Conservation (phyloP, 345 rosid genomes). For the Adansonia digitata region DNA sequence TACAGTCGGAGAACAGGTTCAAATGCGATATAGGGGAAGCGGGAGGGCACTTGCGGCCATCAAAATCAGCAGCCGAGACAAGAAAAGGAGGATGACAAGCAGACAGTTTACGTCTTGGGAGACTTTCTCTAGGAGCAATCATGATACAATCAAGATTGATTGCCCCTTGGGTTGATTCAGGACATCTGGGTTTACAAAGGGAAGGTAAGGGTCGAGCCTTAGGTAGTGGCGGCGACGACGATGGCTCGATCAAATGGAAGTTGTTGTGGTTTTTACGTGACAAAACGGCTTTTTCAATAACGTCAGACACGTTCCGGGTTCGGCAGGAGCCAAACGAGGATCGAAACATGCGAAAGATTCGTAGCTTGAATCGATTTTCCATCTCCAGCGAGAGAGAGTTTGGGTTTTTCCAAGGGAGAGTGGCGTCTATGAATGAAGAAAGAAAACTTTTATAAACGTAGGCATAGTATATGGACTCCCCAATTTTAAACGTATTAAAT, state of each 20-base stretch:
- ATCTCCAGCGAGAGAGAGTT: conserved; percentile 19
- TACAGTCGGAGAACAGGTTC: conserved; percentile 22
- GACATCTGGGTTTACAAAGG: conserved; percentile 35
- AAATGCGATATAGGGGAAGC: conserved; percentile 35
- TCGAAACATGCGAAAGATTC: conserved; percentile 58
- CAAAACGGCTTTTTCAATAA: conserved; percentile 38
- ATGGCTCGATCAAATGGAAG: conserved; percentile 11
- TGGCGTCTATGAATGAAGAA: background rate
- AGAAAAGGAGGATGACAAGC: conserved; percentile 25
- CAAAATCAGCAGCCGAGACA: background rate
- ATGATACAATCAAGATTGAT: conserved; percentile 28
- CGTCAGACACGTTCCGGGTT: conserved; percentile 52
- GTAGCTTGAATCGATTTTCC: conserved; percentile 57
- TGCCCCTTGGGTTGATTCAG: conserved; percentile 13
- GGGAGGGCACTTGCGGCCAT: conserved; percentile 34
- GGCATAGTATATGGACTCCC: too few relatives aligned
- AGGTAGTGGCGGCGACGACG: conserved; percentile 17
- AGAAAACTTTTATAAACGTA: background rate
- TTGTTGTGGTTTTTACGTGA: conserved; percentile 14
- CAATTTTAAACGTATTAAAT: too few relatives aligned
- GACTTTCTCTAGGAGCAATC: conserved; percentile 8
- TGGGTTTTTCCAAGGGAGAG: background rate
- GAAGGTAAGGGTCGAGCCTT: conserved; percentile 36
- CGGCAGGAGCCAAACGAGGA: conserved; percentile 62
- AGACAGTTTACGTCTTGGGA: conserved; percentile 26